Evolutionary conservation across 148 eudicot genomes (phyloP).

Genomic region (Rhododendron henanense): DNA sequence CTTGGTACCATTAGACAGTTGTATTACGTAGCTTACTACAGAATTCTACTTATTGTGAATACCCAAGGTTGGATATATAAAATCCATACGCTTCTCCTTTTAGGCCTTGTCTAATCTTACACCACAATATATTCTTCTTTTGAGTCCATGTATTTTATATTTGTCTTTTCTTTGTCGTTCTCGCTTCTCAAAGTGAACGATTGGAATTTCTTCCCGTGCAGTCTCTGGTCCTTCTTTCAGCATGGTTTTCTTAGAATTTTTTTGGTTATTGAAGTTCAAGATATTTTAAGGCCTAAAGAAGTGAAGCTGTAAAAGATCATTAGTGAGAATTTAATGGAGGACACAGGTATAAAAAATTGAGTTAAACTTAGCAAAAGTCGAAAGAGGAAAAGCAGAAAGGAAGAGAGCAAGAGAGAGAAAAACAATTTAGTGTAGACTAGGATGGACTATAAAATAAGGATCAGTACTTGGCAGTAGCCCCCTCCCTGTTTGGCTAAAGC

Average conservation of each 20-base stretch:
- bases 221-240: neutral
- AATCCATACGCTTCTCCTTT: neutral
- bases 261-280: neutral
- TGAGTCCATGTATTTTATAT: neutral
- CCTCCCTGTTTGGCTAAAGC: neutral
- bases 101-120: slow-evolving; percentile 1
- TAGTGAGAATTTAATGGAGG: neutral
- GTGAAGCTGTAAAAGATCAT: neutral
- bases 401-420: neutral
- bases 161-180: neutral
- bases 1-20: neutral
- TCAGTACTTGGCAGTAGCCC: neutral
- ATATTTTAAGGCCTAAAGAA: neutral
- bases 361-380: neutral
- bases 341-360: neutral
- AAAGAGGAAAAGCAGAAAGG: neutral
- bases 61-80: neutral
- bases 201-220: neutral
- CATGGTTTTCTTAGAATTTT: neutral
- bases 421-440: neutral
- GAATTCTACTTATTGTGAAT: neutral
- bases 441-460: neutral
- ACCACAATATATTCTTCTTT: neutral
- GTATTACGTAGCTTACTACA: neutral
- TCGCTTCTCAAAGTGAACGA: neutral